These are phyloP conservation scores for Apiospora aurea DNA, from an alignment of 2,329 filamentous ascomycete species.

Conservation along the genomic window DNA sequence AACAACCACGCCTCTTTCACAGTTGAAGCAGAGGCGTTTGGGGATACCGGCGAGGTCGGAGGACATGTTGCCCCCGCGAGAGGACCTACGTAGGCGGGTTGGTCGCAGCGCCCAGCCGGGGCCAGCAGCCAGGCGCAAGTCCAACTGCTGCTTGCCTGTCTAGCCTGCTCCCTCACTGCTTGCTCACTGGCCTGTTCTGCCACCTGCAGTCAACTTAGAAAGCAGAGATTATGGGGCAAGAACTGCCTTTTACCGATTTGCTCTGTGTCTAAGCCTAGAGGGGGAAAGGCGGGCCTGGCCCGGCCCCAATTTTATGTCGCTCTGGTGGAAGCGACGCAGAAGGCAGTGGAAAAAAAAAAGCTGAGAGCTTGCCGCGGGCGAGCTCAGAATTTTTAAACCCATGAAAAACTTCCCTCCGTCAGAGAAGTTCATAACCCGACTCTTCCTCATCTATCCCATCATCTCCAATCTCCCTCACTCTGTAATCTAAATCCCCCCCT, in stretches of 20 bases:
- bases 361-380: constrained; percentile 2
- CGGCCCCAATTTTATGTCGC: constrained; percentile 4
- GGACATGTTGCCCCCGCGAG: constrained; percentile 7
- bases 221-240: background rate
- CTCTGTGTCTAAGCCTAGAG: background rate
- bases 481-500: constrained; percentile 2
- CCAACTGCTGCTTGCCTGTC: background rate
- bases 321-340: constrained; percentile 17
- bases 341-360: constrained; percentile 10
- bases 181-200: background rate
- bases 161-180: too few relatives aligned
- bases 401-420: constrained; percentile 13
- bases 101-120: background rate
- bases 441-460: constrained; percentile 19
- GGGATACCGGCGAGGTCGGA: constrained; percentile 21
- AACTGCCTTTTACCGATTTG: constrained; percentile 8
- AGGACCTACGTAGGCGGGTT: background rate
- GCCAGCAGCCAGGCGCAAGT: background rate
- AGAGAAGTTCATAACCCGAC: background rate
- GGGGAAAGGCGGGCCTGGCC: background rate
- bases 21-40: background rate
- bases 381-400: constrained; percentile 21
- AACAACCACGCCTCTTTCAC: background rate
- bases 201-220: background rate
- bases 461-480: constrained; percentile 16